Evolutionary conservation across 257 asterid species (phyloP).

Genomic region (Nicotiana sylvestris): DNA sequence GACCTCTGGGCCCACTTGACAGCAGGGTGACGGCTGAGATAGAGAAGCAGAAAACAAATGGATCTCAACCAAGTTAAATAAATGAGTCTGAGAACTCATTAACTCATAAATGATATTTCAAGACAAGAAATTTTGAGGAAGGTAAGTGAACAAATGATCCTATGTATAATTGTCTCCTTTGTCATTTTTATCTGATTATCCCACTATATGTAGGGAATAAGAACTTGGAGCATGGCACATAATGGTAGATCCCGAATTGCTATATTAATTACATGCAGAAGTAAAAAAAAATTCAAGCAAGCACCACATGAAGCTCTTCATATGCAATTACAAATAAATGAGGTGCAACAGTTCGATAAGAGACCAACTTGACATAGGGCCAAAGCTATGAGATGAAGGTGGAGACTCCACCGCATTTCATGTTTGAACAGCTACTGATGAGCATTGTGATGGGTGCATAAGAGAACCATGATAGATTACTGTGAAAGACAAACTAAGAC

Average conservation of each 20-base stretch:
- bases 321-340: background rate
- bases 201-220: background rate
- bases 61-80: background rate
- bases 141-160: background rate
- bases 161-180: background rate
- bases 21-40: conserved; percentile 53
- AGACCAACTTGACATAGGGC: background rate
- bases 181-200: background rate
- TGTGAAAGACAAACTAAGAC: background rate
- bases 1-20: conserved; percentile 76
- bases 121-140: background rate
- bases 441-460: background rate
- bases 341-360: background rate
- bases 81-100: background rate
- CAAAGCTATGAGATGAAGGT: background rate
- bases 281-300: background rate
- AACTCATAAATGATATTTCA: background rate
- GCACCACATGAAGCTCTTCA: background rate
- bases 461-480: background rate
- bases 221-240: background rate
- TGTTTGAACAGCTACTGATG: background rate
- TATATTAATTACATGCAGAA: background rate
- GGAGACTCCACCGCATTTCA: background rate
- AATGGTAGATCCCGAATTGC: background rate
- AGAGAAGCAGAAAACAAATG: background rate